These are phyloP conservation scores for Pyrenochaeta sp. DNA, from an alignment of 2,329 filamentous ascomycete genomes.

Conservation along the genomic window DNA sequence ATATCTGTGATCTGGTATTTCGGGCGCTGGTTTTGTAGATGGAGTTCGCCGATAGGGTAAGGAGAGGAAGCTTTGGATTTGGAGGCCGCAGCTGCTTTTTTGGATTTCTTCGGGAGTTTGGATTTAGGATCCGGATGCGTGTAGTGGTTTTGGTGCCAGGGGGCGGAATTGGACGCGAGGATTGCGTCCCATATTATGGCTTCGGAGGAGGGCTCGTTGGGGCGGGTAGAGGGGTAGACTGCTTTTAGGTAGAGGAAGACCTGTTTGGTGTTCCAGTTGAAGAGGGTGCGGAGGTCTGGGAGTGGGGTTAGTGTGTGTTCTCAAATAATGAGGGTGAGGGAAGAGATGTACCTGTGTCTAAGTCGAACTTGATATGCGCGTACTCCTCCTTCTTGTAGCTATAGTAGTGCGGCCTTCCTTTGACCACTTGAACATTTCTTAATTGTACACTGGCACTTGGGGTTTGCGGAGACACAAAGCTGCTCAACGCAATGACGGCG, in stretches of 20 bases:
- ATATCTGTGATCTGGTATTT: slow-evolving; percentile 99
- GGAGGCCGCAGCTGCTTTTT: slow-evolving; percentile 23
- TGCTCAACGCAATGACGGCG: slow-evolving; percentile 80
- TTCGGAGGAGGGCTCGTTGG: slow-evolving; percentile 59
- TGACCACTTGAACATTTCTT: slow-evolving; percentile 85
- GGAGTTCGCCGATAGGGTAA: slow-evolving; percentile 71
- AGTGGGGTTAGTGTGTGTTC: neutral
- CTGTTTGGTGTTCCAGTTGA: slow-evolving; percentile 99
- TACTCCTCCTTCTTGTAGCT: slow-evolving; percentile 93
- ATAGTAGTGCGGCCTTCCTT: slow-evolving; percentile 96
- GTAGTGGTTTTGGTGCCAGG: slow-evolving; percentile 60
- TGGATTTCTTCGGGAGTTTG: slow-evolving; percentile 50
- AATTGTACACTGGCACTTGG: slow-evolving; percentile 72
- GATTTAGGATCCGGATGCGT: slow-evolving; percentile 67
- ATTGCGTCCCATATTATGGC: slow-evolving; percentile 97
- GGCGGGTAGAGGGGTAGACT: slow-evolving; percentile 64
- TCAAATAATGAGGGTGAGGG: neutral
- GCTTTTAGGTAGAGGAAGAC: slow-evolving; percentile 96
- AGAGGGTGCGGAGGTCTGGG: slow-evolving; percentile 83
- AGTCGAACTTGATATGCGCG: slow-evolving; percentile 89
- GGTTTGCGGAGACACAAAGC: slow-evolving; percentile 73
- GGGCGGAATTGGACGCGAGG: slow-evolving; percentile 76
- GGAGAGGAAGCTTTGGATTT: slow-evolving; percentile 25
- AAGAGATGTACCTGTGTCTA: slow-evolving; percentile 71
- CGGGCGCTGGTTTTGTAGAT: slow-evolving; percentile 83